Conservation (phyloP, 768 basidiomycete species). For the Tricholoma flavovirens region DNA sequence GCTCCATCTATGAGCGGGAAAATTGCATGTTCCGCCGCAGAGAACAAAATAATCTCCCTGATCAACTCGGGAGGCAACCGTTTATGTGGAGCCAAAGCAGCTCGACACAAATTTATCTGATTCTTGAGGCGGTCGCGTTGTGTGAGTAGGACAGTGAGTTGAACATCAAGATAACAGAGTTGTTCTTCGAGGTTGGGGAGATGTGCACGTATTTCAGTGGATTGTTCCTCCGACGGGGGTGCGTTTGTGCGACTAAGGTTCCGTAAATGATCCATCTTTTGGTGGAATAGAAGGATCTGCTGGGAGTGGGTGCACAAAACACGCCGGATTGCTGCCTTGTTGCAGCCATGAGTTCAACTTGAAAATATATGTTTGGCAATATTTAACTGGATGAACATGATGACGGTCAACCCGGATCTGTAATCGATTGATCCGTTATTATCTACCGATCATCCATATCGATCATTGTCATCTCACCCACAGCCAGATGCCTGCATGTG, state of each 20-base stretch:
- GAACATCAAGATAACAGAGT: neutral
- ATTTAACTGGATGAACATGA: neutral
- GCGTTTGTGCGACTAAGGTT: neutral
- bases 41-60: slow-evolving; percentile 1
- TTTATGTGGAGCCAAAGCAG: slow-evolving; percentile 1
- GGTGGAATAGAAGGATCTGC: neutral
- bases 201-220: neutral
- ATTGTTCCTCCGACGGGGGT: neutral
- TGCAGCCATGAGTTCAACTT: neutral
- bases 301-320: neutral
- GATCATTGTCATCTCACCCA: too few relatives aligned
- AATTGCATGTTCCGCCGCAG: neutral
- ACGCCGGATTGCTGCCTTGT: neutral
- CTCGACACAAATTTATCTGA: neutral
- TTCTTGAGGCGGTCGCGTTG: neutral
- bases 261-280: neutral
- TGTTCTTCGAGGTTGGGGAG: neutral
- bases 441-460: too few relatives aligned
- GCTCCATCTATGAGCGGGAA: neutral
- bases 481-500: too few relatives aligned
- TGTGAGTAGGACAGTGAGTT: neutral
- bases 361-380: neutral
- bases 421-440: too few relatives aligned
- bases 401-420: too few relatives aligned
- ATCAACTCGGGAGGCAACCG: slow-evolving; percentile 1